Evolutionary conservation across 768 basidiomycete species (phyloP).

Genomic region (Collybia nuda): DNA sequence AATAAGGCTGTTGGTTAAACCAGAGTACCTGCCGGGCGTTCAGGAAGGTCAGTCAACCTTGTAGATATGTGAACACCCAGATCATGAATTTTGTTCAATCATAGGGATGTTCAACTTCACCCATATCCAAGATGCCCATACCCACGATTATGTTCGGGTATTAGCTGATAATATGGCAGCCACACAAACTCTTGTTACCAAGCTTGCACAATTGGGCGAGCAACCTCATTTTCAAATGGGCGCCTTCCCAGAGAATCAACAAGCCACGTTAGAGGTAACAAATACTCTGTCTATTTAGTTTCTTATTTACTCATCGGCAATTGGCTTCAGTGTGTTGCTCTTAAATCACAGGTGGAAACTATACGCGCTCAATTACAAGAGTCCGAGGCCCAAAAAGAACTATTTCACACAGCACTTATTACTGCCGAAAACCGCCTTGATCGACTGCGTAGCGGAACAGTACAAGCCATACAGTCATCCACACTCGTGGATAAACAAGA

Average conservation of each 20-base stretch:
- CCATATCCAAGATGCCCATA: constrained; percentile 33
- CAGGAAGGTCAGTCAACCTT: constrained; percentile 26
- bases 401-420: constrained; percentile 50
- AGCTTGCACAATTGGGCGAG: constrained; percentile 48
- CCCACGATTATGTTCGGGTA: constrained; percentile 37
- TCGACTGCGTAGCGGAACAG: constrained; percentile 54
- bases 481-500: constrained; percentile 24
- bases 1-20: constrained; percentile 56
- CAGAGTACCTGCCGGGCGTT: constrained; percentile 46
- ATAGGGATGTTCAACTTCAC: constrained; percentile 50
- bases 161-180: constrained; percentile 56
- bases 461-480: constrained; percentile 44
- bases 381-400: constrained; percentile 44
- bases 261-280: constrained; percentile 60
- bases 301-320: constrained; percentile 7
- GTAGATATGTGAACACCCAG: too few species aligned
- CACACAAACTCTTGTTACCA: constrained; percentile 59
- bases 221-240: constrained; percentile 35
- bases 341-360: constrained; percentile 58
- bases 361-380: constrained; percentile 51
- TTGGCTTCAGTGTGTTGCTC: constrained; percentile 46
- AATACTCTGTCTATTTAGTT: constrained; percentile 2
- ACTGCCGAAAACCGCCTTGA: constrained; percentile 63
- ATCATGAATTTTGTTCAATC: background rate
- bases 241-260: constrained; percentile 47